Base-by-base conservation (phyloP, 129 eudicot species). In the Chrysanthemum seticuspe region DNA sequence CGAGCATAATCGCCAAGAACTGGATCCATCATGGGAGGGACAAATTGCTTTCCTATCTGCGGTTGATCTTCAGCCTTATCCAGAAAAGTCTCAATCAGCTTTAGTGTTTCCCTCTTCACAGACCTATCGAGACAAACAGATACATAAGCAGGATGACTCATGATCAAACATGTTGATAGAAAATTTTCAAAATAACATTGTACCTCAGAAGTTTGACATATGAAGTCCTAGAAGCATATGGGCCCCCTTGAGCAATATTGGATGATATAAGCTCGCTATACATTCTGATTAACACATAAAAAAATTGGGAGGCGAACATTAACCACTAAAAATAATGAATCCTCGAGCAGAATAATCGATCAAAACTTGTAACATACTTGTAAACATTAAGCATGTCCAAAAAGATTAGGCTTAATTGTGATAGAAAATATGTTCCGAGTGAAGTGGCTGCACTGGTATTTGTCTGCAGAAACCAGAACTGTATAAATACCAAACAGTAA, bases 21-120 rank as follows among this genome's bases (percentile, higher is more conserved):
- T 31, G 97, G 97, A 77, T 95, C 99, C 99, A 95, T 90, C 99
- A 95, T 95, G 14, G 97, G 99, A 25, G 97, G 97, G 67, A 95
- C 99, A 82, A 95, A 90, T 74, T 95, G 97, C 72, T 87, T 95
- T 52, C 99, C 99, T 34, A 86, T 95, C 58, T 86, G 96, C 9
- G 97, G 91, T 79, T 95, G 96, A 79, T 88, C 91, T 85, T 95
- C 99, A 73, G 99, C 97, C 81, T 95, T 95, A 78, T 95, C 99
- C 57, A 95, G 68, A 78, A 95, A 95, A 27, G 99, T 95, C 83
- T 90, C 97, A 29, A 95, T 82, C 68, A 95, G 90, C 83, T 90
- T 95, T 67, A 95, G 89, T n/a, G 96, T 86, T 83, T 95, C 99
- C 84, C 91, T 87, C 75, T 95, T 95, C 67, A 95, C 99, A 13